A percentile compares a stretch with the other conserved stretches of the same genome.
These are phyloP conservation scores for Capsella rubella DNA, from an alignment of 441 rosid genomes.

Conservation along the genomic window DNA sequence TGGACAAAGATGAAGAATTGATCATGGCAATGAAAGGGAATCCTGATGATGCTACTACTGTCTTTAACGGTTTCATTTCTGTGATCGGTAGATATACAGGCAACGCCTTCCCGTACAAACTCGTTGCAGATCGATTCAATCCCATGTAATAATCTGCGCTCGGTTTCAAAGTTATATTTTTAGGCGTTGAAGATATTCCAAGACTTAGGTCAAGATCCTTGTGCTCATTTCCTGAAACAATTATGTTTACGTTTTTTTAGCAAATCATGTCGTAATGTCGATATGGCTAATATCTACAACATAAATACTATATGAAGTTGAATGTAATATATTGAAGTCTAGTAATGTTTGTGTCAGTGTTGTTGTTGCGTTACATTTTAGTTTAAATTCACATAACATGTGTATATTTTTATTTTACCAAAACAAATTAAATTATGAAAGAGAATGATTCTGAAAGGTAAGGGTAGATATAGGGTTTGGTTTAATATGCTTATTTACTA, in stretches of 20 bases:
- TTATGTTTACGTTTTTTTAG: no score
- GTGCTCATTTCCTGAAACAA: slow-evolving; percentile 43
- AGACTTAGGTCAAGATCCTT: slow-evolving; percentile 63
- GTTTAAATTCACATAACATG: not conserved
- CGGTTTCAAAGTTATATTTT: not conserved
- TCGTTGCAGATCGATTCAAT: not conserved
- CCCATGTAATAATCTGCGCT: not conserved
- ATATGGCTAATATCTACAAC: not conserved
- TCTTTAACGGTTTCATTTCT: slow-evolving; percentile 24
- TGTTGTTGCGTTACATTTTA: not conserved
- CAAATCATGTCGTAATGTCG: not conserved
- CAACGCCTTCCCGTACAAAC: not conserved
- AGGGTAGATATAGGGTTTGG: slow-evolving; percentile 3
- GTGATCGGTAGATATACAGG: not conserved
- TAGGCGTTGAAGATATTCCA: slow-evolving; percentile 42
- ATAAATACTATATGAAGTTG: not conserved
- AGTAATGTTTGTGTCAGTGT: not conserved
- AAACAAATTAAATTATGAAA: not conserved
- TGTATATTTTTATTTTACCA: no score
- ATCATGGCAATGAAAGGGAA: slow-evolving; percentile 56
- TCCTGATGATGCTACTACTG: slow-evolving; percentile 89
- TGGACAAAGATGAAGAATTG: slow-evolving; percentile 3
- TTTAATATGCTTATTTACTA: not conserved
- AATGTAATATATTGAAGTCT: not conserved
- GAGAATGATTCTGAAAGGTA: not conserved